These are phyloP conservation scores for Extremus antarcticus DNA, from an alignment of 495 filamentous ascomycete species.

Conservation along the genomic window DNA sequence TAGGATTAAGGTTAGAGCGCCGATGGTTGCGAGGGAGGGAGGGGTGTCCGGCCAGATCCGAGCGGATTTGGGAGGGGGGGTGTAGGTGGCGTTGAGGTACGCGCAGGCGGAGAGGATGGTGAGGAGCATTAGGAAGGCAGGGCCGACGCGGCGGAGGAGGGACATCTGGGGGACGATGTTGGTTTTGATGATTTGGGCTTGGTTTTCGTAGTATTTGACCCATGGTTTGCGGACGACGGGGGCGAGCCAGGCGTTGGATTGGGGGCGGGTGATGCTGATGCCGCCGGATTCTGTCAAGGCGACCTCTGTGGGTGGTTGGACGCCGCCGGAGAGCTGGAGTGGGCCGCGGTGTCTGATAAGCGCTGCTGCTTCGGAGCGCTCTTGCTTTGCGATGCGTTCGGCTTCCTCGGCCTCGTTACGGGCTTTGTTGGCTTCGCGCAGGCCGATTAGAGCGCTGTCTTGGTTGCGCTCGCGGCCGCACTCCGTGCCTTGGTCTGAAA, in stretches of 20 bases:
- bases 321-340: constrained; percentile 12
- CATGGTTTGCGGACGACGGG: constrained; percentile 16
- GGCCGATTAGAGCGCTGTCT: constrained; percentile 39
- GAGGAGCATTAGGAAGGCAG: constrained; percentile 48
- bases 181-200: constrained; percentile 15
- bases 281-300: constrained; percentile 1
- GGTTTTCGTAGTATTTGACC: constrained; percentile 24
- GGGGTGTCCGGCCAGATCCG: constrained; percentile 65
- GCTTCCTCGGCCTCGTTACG: constrained; percentile 7
- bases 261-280: constrained; percentile 2
- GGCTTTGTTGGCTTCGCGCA: constrained; percentile 26
- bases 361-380: constrained; percentile 1
- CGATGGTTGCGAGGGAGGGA: constrained; percentile 67
- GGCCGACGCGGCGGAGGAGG: constrained; percentile 48
- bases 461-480: constrained; percentile 8
- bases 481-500: constrained; percentile 10
- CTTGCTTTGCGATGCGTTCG: constrained; percentile 1
- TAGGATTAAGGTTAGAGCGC: constrained; percentile 56
- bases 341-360: constrained; percentile 11
- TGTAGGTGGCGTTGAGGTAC: constrained; percentile 50
- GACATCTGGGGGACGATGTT: constrained; percentile 17
- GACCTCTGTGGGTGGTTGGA: constrained; percentile 10
- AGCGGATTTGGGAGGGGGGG: constrained; percentile 43
- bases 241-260: constrained; percentile 1
- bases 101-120: constrained; percentile 40